These are phyloP conservation scores for Lactifluus echinatus DNA, from an alignment of 768 basidiomycete species.

Conservation along the genomic window DNA sequence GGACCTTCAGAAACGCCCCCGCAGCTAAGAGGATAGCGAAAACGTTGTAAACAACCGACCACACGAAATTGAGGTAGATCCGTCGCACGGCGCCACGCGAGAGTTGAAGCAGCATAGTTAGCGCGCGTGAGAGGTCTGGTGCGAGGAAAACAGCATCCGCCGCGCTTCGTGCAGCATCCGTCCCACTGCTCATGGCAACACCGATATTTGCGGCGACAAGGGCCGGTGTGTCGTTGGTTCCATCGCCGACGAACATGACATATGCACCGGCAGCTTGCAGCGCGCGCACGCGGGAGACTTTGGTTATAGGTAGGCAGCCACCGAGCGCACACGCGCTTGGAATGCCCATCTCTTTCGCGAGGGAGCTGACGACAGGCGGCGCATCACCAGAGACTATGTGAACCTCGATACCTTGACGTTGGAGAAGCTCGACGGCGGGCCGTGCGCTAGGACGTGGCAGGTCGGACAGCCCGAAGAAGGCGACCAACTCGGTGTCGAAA, in stretches of 20 bases:
- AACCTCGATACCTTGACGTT: conserved; percentile 30
- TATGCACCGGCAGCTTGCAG: conserved; percentile 22
- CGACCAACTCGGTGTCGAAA: conserved; percentile 23
- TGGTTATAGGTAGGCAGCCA: conserved; percentile 40
- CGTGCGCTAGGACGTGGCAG: conserved; percentile 35
- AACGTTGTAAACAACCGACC: conserved; percentile 38
- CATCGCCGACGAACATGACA: conserved; percentile 43
- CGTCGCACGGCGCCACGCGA: conserved; percentile 29
- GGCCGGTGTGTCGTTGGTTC: conserved; percentile 44
- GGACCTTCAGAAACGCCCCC: conserved; percentile 36
- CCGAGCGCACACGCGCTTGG: conserved; percentile 31
- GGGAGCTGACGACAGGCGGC: conserved; percentile 33
- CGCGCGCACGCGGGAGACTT: conserved; percentile 29
- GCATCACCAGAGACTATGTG: conserved; percentile 47
- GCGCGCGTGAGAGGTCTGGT: conserved; percentile 27
- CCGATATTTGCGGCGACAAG: conserved; percentile 44
- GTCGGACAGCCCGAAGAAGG: conserved; percentile 37
- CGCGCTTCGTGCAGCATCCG: conserved; percentile 33
- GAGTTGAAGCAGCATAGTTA: conserved; percentile 33
- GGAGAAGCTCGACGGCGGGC: conserved; percentile 32
- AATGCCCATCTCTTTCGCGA: conserved; percentile 35
- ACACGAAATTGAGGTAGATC: conserved; percentile 31
- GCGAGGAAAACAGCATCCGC: conserved; percentile 40
- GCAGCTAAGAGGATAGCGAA: conserved; percentile 41
- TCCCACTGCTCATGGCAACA: conserved; percentile 31